Base-by-base conservation (phyloP, 805 yeast genomes). In the Lipomyces orientalis region DNA sequence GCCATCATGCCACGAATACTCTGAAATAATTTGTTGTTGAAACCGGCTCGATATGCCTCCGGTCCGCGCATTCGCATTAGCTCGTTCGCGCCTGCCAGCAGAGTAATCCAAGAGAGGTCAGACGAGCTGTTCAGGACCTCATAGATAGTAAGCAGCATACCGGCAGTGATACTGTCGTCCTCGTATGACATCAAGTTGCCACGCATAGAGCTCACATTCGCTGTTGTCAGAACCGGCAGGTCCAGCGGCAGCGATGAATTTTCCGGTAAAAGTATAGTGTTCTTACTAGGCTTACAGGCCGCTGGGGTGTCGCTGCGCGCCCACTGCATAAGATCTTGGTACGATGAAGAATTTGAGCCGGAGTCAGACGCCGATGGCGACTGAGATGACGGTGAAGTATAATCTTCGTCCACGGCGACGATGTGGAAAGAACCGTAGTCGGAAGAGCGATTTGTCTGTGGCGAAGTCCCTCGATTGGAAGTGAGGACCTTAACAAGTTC, bases 51-150 rank as follows among this genome's bases (percentile, higher is more conserved):
- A 54, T 54, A 64, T 8, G 60, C 58, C n/a, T 39, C 60, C 7
- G 62, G 66, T 6, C 63, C 63, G 19, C 61, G 51, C 39, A 64
- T n/a, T 16, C 34, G 62, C 37, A 64, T 22, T 12, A 64, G 39
- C 25, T 59, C 56, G 2, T 31, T 16, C 25, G 34, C 52, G n/a
- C 66, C 66, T 9, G 29, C 7, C 6, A 64, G 9, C 56, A 59
- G 22, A 3, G 16, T 31, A 35, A 16, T 29, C 66, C 66, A 64
- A 16, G 56, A 22, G 19, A 25, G 16, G 31, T 56, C 59, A 5
- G 35, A 19, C 4, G 61, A 22, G 46, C 54, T 12, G 51, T 35
- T 55, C 55, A 51, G 58, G 14, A 61, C 16, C 25, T 64, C 67
- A 22, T 54, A 64, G n/a, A 64, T 16, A 4, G 60, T 14, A 7